Evolutionary conservation across 768 basidiomycete genomes (phyloP).

Genomic region (Epithele typhae): DNA sequence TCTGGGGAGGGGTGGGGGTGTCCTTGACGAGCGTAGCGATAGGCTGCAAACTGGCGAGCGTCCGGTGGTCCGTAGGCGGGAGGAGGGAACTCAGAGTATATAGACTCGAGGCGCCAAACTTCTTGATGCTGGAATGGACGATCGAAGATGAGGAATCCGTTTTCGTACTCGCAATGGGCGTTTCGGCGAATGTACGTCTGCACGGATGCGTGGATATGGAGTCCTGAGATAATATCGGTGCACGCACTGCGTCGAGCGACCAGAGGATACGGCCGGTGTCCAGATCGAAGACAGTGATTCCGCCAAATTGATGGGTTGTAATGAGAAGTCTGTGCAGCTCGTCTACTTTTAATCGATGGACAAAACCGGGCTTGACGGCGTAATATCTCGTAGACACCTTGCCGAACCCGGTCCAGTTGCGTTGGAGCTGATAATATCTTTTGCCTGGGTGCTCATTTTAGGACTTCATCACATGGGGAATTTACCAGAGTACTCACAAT

Average conservation of each 20-base stretch:
- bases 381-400: constrained; percentile 36
- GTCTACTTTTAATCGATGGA: constrained; percentile 79
- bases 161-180: constrained; percentile 72
- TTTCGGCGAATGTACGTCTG: constrained; percentile 48
- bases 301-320: constrained; percentile 50
- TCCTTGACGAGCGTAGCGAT: constrained; percentile 20
- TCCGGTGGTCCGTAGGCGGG: constrained; percentile 1
- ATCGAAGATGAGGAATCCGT: constrained; percentile 71
- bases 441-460: constrained; percentile 32
- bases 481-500: constrained; percentile 45
- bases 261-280: constrained; percentile 49
- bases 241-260: constrained; percentile 51
- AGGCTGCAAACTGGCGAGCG: neutral
- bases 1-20: constrained; percentile 2
- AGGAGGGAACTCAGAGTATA: neutral
- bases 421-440: constrained; percentile 39
- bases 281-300: constrained; percentile 56
- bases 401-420: constrained; percentile 47
- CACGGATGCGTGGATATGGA: no score
- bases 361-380: constrained; percentile 29
- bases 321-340: constrained; percentile 56
- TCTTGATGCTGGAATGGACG: constrained; percentile 54
- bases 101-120: constrained; percentile 55
- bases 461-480: neutral
- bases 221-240: neutral